phyloP scores from a whole-genome alignment of 352 stramenopile genomes.

The Globisporangium uncinulatum region DNA sequence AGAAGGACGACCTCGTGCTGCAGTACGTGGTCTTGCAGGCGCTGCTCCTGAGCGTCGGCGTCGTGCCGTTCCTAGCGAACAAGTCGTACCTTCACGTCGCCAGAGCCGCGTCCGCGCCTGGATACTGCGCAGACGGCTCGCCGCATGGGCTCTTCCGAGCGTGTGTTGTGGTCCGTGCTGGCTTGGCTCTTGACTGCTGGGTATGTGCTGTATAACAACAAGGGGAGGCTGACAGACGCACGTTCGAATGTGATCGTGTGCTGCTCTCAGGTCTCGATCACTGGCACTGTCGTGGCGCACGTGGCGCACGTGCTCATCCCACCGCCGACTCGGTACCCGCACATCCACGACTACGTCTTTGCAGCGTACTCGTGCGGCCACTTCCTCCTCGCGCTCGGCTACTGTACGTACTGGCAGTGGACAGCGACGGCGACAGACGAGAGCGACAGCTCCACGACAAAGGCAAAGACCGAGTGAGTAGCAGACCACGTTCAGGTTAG shows the following conservation, averaged over 20 bases:
- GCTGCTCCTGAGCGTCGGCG: conserved; percentile 37
- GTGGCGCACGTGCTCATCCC: conserved; percentile 35
- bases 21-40: conserved; percentile 65
- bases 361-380: conserved; percentile 73
- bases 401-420: conserved; percentile 86
- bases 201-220: neutral
- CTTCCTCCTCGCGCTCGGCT: conserved; percentile 64
- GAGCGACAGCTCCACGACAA: conserved; percentile 7
- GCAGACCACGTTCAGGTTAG: neutral
- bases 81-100: conserved; percentile 24
- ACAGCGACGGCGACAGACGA: conserved; percentile 18
- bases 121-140: conserved; percentile 28
- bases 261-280: conserved; percentile 37
- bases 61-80: conserved; percentile 36
- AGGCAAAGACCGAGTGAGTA: conserved; percentile 35
- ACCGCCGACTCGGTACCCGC: conserved; percentile 55
- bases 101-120: conserved; percentile 21
- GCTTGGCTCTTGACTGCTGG: too few relatives aligned
- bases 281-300: conserved; percentile 52
- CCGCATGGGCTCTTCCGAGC: conserved; percentile 25
- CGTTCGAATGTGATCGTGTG: neutral
- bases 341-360: conserved; percentile 86
- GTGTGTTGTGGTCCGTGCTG: conserved; percentile 47
- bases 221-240: neutral
- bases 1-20: conserved; percentile 72